These are phyloP conservation scores for Crithidia bombi DNA, from an alignment of 208 protist genomes.

Conservation along the genomic window DNA sequence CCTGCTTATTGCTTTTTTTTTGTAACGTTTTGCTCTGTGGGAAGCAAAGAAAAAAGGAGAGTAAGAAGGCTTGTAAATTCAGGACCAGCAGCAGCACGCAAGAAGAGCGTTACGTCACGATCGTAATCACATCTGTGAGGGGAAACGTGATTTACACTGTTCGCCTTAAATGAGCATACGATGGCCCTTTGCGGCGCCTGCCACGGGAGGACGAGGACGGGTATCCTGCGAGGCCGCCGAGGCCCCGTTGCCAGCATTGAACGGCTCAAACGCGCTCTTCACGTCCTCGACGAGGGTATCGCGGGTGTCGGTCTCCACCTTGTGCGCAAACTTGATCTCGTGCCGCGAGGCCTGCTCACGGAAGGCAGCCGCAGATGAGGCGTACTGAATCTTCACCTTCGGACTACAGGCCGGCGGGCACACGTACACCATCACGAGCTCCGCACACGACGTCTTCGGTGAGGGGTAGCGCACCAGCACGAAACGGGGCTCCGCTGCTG, in stretches of 20 bases:
- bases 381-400: conserved; percentile 76
- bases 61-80: too few relatives aligned
- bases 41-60: too few relatives aligned
- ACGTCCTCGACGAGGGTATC: conserved; percentile 52
- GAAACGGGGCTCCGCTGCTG: conserved; percentile 40
- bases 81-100: too few relatives aligned
- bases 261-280: conserved; percentile 46
- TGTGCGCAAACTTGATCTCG: conserved; percentile 49
- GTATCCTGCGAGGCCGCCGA: conserved; percentile 7
- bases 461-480: conserved; percentile 41
- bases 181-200: conserved; percentile 39
- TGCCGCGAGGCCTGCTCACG: conserved; percentile 44
- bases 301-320: conserved; percentile 52
- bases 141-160: too few relatives aligned
- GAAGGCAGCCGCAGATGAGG: conserved; percentile 73
- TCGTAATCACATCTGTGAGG: too few relatives aligned
- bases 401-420: conserved; percentile 67
- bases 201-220: conserved; percentile 16
- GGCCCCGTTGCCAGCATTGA: conserved; percentile 11
- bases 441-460: conserved; percentile 19
- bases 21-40: too few relatives aligned
- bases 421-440: conserved; percentile 72
- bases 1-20: too few relatives aligned
- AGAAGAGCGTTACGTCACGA: too few relatives aligned
- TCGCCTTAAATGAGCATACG: conserved; percentile 61